Conservation (phyloP, 106 monocot genomes). For the Dendrobium nobile region DNA sequence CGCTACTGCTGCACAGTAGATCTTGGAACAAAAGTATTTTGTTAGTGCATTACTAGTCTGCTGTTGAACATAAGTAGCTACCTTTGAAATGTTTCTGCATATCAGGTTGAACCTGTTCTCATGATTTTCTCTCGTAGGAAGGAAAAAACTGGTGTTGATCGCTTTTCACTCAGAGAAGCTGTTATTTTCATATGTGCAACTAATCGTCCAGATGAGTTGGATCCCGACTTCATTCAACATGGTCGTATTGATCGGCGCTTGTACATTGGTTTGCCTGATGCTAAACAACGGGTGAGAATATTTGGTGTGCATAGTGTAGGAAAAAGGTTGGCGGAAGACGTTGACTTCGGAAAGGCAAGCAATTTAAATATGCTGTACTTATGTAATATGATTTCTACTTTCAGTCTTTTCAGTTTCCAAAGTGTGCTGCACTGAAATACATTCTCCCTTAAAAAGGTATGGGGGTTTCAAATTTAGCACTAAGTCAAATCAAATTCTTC, state of each 20-base stretch:
- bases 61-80: neutral
- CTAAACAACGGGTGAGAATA: conserved; percentile 61
- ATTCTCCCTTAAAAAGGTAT: neutral
- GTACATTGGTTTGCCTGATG: conserved; percentile 77
- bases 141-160: conserved; percentile 73
- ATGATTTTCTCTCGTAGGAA: conserved; percentile 37
- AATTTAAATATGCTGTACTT: neutral
- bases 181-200: conserved; percentile 89
- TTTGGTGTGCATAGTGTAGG: conserved; percentile 73
- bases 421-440: neutral
- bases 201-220: conserved; percentile 83
- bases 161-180: conserved; percentile 78
- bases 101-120: neutral
- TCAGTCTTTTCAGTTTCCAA: neutral
- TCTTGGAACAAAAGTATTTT: neutral
- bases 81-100: neutral
- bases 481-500: neutral
- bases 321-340: conserved; percentile 66
- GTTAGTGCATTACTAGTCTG: neutral
- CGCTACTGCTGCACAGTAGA: neutral
- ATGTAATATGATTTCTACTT: neutral
- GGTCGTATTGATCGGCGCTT: conserved; percentile 81
- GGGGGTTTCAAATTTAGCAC: neutral
- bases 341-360: conserved; percentile 60
- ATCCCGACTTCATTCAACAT: conserved; percentile 63